Evolutionary conservation across 2,329 filamentous ascomycete species (phyloP), one percentile per base, ranked within the genome.

Genomic region (Rhynchosporium secalis): DNA sequence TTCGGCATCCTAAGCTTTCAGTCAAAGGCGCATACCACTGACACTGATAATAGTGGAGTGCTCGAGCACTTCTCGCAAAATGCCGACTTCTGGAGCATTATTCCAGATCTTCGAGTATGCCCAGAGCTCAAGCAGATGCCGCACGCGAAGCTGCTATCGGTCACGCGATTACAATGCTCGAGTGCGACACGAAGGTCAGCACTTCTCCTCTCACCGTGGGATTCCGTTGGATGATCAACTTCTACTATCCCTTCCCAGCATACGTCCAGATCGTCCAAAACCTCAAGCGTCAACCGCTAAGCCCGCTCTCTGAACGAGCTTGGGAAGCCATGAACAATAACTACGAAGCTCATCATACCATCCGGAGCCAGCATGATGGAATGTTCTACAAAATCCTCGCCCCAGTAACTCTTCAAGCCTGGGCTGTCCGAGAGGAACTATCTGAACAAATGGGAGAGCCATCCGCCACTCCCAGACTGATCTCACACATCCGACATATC

Each of bases 151-250:
- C 66, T 66, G 54, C 76, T 71, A 60, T 77, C 73, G 66, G 62
- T 2, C n/a, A 69, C 56, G 68, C 70, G 6, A 56, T 72, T 29
- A 49, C 40, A 10, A 69, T 70, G 56, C 65, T 70, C 66, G 72
- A 71, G 69, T 78, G 68, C 69, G 76, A 76, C 59, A 72, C 71
- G 10, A 69, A 73, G n/a, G 60, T 73, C 57, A 66, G 68, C 58
- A 65, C 66, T 20, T 72, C 73, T 31, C 65, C 68, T 10, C 68
- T 71, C 5, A 68, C 68, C 12, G 70, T 70, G 62, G 62, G 69
- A 31, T 75, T 72, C 47, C 60, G 67, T 38, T 76, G 75, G 75
- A 62, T 73, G 45, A 62, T 68, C 12, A 63, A 71, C 29, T 64
- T 69, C 33, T 66, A 76, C 61, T 75, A 75, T 40, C 68, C 73